phyloP scores from a whole-genome alignment of 768 basidiomycete species.

The Cubamyces lactineus region DNA sequence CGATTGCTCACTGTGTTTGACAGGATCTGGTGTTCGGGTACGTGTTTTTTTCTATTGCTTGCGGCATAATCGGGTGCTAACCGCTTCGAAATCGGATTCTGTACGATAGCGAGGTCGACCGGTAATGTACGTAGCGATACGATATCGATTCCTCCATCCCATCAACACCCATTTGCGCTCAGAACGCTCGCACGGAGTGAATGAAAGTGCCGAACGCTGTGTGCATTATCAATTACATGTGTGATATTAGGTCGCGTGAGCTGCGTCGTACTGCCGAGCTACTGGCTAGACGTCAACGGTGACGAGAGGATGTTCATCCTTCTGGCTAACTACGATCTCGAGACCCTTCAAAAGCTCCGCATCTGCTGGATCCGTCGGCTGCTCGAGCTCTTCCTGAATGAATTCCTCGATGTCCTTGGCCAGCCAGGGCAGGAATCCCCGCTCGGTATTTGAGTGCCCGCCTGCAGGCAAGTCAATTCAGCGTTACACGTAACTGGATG shows the following conservation, averaged over 20 bases:
- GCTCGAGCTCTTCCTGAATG: conserved; percentile 51
- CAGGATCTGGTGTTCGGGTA: conserved; percentile 94
- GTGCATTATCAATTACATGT: not conserved
- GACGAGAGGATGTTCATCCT: conserved; percentile 75
- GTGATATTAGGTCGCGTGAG: not conserved
- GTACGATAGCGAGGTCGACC: conserved; percentile 47
- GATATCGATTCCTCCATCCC: conserved; percentile 14
- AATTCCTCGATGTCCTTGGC: conserved; percentile 56
- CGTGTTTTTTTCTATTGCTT: conserved; percentile 39
- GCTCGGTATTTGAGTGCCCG: conserved; percentile 94
- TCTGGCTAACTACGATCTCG: conserved; percentile 71
- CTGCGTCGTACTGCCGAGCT: not conserved
- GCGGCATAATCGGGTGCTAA: not conserved
- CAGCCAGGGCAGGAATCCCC: conserved; percentile 84
- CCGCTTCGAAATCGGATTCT: conserved; percentile 8
- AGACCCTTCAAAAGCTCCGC: conserved; percentile 35
- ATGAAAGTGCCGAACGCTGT: not conserved
- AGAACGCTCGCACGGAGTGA: not conserved
- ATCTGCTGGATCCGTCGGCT: conserved; percentile 29
- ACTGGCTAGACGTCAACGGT: conserved; percentile 47
- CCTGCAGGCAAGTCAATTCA: conserved; percentile 47
- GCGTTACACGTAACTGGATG: conserved; percentile 7
- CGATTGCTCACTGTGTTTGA: conserved; percentile 7
- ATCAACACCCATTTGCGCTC: not conserved
- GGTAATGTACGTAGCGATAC: conserved; percentile 35